phyloP scores from a whole-genome alignment of 768 basidiomycete genomes.

The Lanmaoa pseudosensibilis region DNA sequence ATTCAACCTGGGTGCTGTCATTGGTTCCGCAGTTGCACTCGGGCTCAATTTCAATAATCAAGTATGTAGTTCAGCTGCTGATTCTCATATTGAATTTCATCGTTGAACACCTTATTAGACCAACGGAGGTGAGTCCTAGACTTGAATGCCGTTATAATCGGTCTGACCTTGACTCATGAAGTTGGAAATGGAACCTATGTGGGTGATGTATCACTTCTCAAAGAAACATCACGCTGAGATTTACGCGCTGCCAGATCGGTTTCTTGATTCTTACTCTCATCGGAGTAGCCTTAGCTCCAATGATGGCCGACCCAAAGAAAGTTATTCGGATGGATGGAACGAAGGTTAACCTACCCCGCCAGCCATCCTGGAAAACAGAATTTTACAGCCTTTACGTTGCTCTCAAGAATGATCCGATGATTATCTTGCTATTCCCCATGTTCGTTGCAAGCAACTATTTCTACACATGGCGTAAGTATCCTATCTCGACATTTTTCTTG shows the following conservation, averaged over 20 bases:
- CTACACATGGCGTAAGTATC: conserved; percentile 74
- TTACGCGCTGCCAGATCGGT: conserved; percentile 52
- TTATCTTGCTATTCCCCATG: conserved; percentile 80
- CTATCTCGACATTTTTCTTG: background rate
- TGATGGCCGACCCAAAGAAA: conserved; percentile 71
- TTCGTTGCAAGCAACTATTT: conserved; percentile 85
- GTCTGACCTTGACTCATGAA: conserved; percentile 21
- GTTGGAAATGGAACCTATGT: conserved; percentile 79
- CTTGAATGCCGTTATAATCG: background rate
- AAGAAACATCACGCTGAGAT: background rate
- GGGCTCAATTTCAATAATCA: conserved; percentile 66
- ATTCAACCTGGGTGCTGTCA: conserved; percentile 80
- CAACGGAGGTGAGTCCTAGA: conserved; percentile 27
- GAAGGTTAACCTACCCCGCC: conserved; percentile 56
- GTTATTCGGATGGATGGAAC: conserved; percentile 78
- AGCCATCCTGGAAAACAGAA: conserved; percentile 79
- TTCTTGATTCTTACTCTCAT: conserved; percentile 73
- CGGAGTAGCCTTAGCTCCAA: conserved; percentile 62
- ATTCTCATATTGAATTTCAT: background rate
- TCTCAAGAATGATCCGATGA: conserved; percentile 66
- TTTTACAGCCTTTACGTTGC: conserved; percentile 67
- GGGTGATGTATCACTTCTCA: conserved; percentile 24
- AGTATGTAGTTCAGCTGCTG: conserved; percentile 37
- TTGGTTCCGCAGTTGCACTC: conserved; percentile 74
- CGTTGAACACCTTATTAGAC: conserved; percentile 18